Conservation (phyloP, 805 yeast species). For the Candida oleophila region DNA sequence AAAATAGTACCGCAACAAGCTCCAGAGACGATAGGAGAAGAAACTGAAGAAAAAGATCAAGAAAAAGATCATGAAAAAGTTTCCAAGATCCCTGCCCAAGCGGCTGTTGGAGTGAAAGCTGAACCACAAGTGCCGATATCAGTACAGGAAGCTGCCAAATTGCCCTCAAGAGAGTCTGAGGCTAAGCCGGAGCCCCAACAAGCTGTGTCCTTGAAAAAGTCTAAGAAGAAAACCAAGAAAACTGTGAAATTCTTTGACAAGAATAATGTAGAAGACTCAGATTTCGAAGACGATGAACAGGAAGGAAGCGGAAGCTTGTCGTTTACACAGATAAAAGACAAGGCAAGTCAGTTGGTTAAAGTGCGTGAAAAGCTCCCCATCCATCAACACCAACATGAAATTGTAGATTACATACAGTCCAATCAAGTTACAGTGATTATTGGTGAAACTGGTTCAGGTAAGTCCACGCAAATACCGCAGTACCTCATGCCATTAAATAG, state of each 20-base stretch:
- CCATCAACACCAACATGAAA: conserved; percentile 63
- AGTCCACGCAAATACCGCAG: conserved; percentile 96
- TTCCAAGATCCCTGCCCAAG: no score
- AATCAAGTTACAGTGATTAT: conserved; percentile 77
- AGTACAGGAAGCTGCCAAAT: conserved; percentile 18
- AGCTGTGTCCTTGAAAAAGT: no score
- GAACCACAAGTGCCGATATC: neutral
- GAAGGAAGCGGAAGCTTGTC: neutral
- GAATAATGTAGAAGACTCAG: conserved; percentile 35
- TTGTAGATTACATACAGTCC: conserved; percentile 51
- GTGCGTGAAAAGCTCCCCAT: conserved; percentile 70
- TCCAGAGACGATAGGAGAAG: no score
- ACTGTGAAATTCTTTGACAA: conserved; percentile 13
- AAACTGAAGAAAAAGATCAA: conserved; percentile 2
- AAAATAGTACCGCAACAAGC: no score
- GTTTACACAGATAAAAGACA: conserved; percentile 32
- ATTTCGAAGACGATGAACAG: conserved; percentile 7
- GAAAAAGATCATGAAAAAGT: conserved; percentile 6
- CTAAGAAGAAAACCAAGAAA: conserved; percentile 8
- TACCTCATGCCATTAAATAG: conserved; percentile 58
- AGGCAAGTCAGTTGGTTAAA: conserved; percentile 44
- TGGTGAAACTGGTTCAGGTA: conserved; percentile 98
- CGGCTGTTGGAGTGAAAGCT: conserved; percentile 4
- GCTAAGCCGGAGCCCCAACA: no score
- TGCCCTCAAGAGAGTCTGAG: no score